Evolutionary conservation across 257 asterid genomes (phyloP), one percentile per base, ranked within the genome.

Genomic region (Nicotiana knightiana): DNA sequence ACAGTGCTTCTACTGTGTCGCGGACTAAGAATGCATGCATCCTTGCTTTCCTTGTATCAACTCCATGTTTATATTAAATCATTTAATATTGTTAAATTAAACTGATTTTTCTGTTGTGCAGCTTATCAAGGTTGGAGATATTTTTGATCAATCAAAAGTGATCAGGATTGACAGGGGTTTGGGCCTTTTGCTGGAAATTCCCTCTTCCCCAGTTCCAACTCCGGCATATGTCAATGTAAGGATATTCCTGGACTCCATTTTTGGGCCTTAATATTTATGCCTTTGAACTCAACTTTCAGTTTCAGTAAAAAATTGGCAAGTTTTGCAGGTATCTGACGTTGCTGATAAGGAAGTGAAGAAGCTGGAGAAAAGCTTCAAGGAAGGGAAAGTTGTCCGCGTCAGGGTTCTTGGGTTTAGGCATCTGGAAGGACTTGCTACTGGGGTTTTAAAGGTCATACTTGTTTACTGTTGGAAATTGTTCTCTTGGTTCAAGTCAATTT

Each of bases 341-440:
- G 88, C 95, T 82, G 98, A 92, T 89, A 93, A 94, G 90, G 96
- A 90, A 84, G 91, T 89, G 80, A 89, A 63, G 76, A 94, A 93
- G 59, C 85, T 93, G 82, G 98, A 94, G 71, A 96, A 93, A 91
- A 89, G 75, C 82, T 93, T 92, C 85, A 96, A 89, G 90, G 98
- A 90, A 88, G 98, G 97, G 82, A 88, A 90, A 82, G 82, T 53
- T 82, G 93, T 90, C 76, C 97, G 97, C 76, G 95, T 91, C 80
- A 91, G 99, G 87, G 87, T 94, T 78, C 96, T 87, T 82, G 98
- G 97, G 64, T 93, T 91, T 86, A 93, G 98, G 89, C 93, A 87
- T 85, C 86, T 94, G 90, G 99, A 96, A 88, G 99, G 99, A 63
- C 93, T 96, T 85, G 98, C 98, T 59, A 92, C 92, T 83, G 97